Evolutionary conservation across 1,139 yeast species (phyloP), one percentile per base, ranked within the genome.

Genomic region (Magnusiomyces suaveolens): DNA sequence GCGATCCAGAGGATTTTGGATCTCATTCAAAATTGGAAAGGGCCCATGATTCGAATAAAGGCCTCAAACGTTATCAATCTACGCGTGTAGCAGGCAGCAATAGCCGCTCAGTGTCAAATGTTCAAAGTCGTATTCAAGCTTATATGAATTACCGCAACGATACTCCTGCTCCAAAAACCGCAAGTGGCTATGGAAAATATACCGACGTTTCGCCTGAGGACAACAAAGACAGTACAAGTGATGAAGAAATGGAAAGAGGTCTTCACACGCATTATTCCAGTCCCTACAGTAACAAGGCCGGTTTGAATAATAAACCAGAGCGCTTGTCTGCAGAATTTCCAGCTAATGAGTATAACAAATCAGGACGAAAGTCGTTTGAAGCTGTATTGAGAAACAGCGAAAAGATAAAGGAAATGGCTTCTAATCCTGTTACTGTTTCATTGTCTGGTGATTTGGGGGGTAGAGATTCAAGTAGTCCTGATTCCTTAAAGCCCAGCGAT

Each of bases 101-200:
- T 21, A 8, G 20, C 14, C 48, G 51, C 20, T 29, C 36, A 16
- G 43, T 24, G 2, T 23, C 33, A 16, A 49, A 57, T 1, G 67
- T 87, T 54, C 94, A 85, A 66, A 76, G 80, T 62, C 74, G 94
- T 59, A 84, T 85, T 64, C 84, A 83, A 56, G 75, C 77, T 60
- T 73, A 84, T 44, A 71, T 86, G 59, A 75, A 70, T 59, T 73
- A 74, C 20, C 36, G 44, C 52, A 64, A 70, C 23, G 75, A 75
- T 39, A 75, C 78, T 1, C 74, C 78, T 14, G 76, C 79, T 3
- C 71, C 77, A 0, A 66, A 73, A 62, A 82, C 89, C 0, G 95
- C 95, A 0, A 69, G 72, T 18, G 95, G 95, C 0, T 87, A 87
- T 64, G 95, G 95, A 1, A 79, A 79, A 62, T 84, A 76, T 64